These are phyloP conservation scores for Scolecobasidium constrictum DNA, from an alignment of 2,329 filamentous ascomycete genomes.

Conservation along the genomic window DNA sequence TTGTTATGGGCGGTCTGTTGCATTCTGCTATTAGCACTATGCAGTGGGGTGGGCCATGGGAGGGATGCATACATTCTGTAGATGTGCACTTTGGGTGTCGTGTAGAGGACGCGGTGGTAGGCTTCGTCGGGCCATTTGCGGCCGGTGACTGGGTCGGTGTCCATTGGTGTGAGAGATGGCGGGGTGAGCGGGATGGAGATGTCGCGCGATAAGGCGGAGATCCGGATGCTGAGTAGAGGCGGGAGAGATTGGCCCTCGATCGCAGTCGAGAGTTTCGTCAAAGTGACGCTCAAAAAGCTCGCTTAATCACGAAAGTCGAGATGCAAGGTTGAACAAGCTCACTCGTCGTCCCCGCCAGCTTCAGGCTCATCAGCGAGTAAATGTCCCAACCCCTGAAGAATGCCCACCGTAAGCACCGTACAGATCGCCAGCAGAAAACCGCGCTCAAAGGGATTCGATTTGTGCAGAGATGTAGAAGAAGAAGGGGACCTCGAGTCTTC, in stretches of 20 bases:
- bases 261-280: too few relatives aligned
- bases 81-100: constrained; percentile 65
- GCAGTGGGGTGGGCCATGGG: too few relatives aligned
- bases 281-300: too few relatives aligned
- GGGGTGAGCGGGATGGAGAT: background rate
- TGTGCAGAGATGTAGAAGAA: too few relatives aligned
- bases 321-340: too few relatives aligned
- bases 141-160: constrained; percentile 62
- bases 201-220: too few relatives aligned
- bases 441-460: constrained; percentile 2
- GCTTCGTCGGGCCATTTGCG: constrained; percentile 58
- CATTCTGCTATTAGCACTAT: too few relatives aligned
- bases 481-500: too few relatives aligned
- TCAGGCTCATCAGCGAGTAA: constrained; percentile 1
- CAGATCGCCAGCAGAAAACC: constrained; percentile 8
- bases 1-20: constrained; percentile 65
- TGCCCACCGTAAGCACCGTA: constrained; percentile 3
- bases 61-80: too few relatives aligned
- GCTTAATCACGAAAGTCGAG: too few relatives aligned
- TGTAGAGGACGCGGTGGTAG: constrained; percentile 76
- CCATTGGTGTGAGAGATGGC: constrained; percentile 39
- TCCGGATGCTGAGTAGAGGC: too few relatives aligned
- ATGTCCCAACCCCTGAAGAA: constrained; percentile 1
- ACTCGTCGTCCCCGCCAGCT: constrained; percentile 1
- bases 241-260: constrained; percentile 4